A percentile compares a stretch with the other conserved stretches of the same genome.
These are phyloP conservation scores for Wickerhamia fluorescens DNA, from an alignment of 805 yeast species.

Conservation along the genomic window DNA sequence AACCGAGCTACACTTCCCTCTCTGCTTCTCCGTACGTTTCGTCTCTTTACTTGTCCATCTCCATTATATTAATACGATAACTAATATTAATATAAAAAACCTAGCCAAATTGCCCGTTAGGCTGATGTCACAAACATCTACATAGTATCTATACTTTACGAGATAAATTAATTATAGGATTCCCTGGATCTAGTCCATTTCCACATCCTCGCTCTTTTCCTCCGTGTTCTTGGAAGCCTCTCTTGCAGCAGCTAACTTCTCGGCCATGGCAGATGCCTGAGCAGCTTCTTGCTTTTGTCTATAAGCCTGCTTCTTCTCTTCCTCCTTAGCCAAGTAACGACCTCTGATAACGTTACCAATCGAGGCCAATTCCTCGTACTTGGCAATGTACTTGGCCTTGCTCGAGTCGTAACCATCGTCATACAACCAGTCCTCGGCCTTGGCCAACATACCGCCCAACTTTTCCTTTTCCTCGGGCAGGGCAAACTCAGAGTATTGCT, in stretches of 20 bases:
- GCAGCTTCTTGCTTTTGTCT: slow-evolving; percentile 84
- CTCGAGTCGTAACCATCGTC: slow-evolving; percentile 95
- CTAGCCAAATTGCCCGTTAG: too few relatives aligned
- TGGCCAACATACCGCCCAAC: slow-evolving; percentile 63
- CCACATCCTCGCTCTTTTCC: slow-evolving; percentile 22
- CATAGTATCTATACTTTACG: too few relatives aligned
- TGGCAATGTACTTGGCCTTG: slow-evolving; percentile 95
- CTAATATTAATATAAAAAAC: too few relatives aligned
- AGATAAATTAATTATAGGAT: too few relatives aligned
- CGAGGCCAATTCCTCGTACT: slow-evolving; percentile 93
- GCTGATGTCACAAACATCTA: too few relatives aligned
- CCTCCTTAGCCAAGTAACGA: slow-evolving; percentile 88
- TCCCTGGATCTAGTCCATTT: slow-evolving; percentile 28
- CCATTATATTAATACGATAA: slow-evolving; percentile 1
- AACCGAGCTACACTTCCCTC: too few relatives aligned
- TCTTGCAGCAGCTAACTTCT: slow-evolving; percentile 74
- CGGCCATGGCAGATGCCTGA: slow-evolving; percentile 76
- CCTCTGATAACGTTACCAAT: slow-evolving; percentile 94
- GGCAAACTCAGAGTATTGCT: slow-evolving; percentile 81
- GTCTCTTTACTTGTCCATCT: neutral
- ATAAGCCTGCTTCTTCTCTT: slow-evolving; percentile 86
- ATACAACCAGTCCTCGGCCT: slow-evolving; percentile 97
- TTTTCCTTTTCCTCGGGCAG: slow-evolving; percentile 83
- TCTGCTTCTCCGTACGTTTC: slow-evolving; percentile 1
- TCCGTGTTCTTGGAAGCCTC: slow-evolving; percentile 36